Evolutionary conservation across 2,329 filamentous ascomycete species (phyloP), one percentile per base, ranked within the genome.

Genomic region (Cladophialophora chaetospira): DNA sequence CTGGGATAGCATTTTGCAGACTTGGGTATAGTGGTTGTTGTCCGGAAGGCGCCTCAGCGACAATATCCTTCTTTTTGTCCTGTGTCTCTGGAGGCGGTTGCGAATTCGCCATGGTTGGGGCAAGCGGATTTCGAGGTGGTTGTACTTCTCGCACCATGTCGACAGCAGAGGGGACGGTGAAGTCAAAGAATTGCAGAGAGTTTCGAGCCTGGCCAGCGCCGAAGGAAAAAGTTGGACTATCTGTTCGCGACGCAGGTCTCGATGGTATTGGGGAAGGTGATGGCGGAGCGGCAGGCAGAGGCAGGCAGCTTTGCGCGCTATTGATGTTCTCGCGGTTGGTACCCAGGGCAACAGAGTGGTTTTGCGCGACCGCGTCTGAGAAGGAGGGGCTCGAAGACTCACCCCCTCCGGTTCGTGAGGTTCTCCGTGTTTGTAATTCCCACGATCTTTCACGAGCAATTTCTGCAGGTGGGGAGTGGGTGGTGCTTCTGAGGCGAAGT

Each of bases 141-240:
- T 78, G 77, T 58, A 78, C 73, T 72, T 82, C 79, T 63, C 76
- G 75, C 9, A 80, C 79, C 77, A 82, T 82, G 17, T 62, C 76
- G 61, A 58, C 10, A 4, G 48, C 35, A 10, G 17, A 8, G 17
- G 17, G 26, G 19, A 50, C 55, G 3, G 48, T 52, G 52, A 54
- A 57, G 33, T 63, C 44, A 47, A 53, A 53, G 29, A 43, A 58
- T 23, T 35, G 51, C 4, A 23, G 29, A 13, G 42, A 10, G 8
- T 23, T 43, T 53, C 56, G 35, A 5, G 48, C 15, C 35, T 57
- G 53, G 15, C 11, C 13, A 19, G 29, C 25, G 6, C 42, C 50
- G 31, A 52, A 54, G 5, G 47, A n/a, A 26, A 43, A 29, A 17
- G 48, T 53, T 23, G 26, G 47, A 17, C 23, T 42, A 55, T 46